These are phyloP conservation scores for Penicillium turbatum DNA, from an alignment of 495 filamentous ascomycete genomes.

Conservation along the genomic window DNA sequence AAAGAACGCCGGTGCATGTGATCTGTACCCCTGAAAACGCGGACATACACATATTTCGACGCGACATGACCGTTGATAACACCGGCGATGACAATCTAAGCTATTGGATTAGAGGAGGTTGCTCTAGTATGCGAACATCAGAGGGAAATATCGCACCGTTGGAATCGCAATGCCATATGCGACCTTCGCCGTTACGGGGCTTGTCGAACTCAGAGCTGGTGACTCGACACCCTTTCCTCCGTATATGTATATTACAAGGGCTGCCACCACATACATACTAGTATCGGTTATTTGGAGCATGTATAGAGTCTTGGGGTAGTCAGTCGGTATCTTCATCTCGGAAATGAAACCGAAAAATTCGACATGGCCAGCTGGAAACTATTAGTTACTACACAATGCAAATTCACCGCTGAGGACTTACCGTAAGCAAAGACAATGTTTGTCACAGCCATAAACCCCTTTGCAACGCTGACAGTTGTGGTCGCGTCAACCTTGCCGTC, in stretches of 20 bases:
- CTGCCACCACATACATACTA: constrained; percentile 54
- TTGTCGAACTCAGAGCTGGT: constrained; percentile 69
- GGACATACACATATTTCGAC: constrained; percentile 61
- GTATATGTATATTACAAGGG: constrained; percentile 62
- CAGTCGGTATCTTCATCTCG: constrained; percentile 64
- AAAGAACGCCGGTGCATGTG: constrained; percentile 57
- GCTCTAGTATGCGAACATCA: background rate
- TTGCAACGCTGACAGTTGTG: constrained; percentile 10
- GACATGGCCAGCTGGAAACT: constrained; percentile 52
- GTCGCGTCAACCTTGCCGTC: constrained; percentile 12
- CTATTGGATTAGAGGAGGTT: constrained; percentile 24
- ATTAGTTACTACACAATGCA: background rate
- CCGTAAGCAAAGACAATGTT: constrained; percentile 32
- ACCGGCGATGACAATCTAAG: constrained; percentile 48
- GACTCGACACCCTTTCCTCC: constrained; percentile 62
- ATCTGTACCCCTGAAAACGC: constrained; percentile 53
- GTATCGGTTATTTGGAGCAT: constrained; percentile 61
- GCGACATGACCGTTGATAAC: constrained; percentile 68
- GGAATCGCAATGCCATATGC: constrained; percentile 78
- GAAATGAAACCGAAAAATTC: constrained; percentile 73
- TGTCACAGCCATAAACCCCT: constrained; percentile 16
- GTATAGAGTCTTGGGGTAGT: constrained; percentile 63
- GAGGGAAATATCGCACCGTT: constrained; percentile 40
- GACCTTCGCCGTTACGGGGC: constrained; percentile 55
- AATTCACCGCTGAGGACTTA: constrained; percentile 1